Evolutionary conservation across 2,329 filamentous ascomycete genomes (phyloP), one percentile per base, ranked within the genome.

Genomic region (Aspergillus pseudoviridinutans): DNA sequence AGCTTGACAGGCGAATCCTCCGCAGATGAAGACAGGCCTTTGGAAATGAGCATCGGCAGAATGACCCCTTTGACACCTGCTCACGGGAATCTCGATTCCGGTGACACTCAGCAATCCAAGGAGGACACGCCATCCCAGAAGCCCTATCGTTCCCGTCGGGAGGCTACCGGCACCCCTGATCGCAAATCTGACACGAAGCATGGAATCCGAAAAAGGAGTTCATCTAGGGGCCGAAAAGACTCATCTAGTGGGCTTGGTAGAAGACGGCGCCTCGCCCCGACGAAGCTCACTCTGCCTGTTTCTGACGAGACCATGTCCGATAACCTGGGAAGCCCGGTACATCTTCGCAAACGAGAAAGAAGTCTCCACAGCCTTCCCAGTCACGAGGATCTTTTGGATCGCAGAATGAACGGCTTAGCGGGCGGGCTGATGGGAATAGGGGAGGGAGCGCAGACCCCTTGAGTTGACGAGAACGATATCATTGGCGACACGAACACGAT

Each of bases 21-120:
- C 10, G 90, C 86, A 0, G 91, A 94, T 35, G 92, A 96, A 61
- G 92, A 95, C 53, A 77, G 80, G 22, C 90, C 91, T 3, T 73
- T 97, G 9, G 92, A 96, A 74, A 96, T 96, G 79, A 86, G 83
- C 65, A 84, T 87, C 79, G 83, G 61, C 28, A 72, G 62, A 32
- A 57, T 73, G 50, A 66, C 65, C 1, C 64, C 70, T 6, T 35
- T 69, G 29, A 54, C 51, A 9, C 51, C 57, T 4, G 24, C 54
- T n/a, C 10, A 50, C 81, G 50, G 61, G 25, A 55, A 65, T 56
- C 60, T 56, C 24, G 22, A 53, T 51, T 35, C 32, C n/a, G n/a
- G 50, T 3, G 44, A 47, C 25, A 14, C 53, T 27, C 53, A 53
- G 24, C 56, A 46, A 49, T 56, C 20, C 10, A 22, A 46, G 42